These are phyloP conservation scores for Diplotaxis tenuifolia DNA, from an alignment of 345 rosid genomes.

Conservation along the genomic window DNA sequence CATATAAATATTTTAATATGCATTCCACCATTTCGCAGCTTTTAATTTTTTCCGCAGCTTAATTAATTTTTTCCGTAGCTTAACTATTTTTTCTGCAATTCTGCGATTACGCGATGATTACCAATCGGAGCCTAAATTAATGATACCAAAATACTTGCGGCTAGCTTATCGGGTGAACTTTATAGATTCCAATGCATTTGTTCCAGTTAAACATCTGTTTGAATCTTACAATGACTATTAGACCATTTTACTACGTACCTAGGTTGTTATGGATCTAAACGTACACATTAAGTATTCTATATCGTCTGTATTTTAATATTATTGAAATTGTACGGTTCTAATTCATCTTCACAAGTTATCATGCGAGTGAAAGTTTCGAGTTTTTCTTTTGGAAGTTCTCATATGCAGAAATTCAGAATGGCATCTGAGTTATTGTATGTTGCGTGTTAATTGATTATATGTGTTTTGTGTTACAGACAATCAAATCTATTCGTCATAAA, in stretches of 20 bases:
- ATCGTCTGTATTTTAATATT: neutral
- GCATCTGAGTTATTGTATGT: neutral
- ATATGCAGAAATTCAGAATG: neutral
- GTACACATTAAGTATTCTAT: neutral
- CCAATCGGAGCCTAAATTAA: too few relatives aligned
- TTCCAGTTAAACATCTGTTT: neutral
- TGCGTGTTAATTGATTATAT: constrained; percentile 1
- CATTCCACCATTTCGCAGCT: too few relatives aligned
- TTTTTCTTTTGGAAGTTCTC: neutral
- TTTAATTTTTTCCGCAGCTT: too few relatives aligned
- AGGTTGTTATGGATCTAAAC: neutral
- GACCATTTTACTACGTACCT: neutral
- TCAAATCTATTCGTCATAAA: neutral
- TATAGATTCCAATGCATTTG: neutral
- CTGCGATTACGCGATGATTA: too few relatives aligned
- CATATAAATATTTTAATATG: too few relatives aligned
- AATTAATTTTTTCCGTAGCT: too few relatives aligned
- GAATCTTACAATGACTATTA: neutral
- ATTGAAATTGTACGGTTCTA: neutral
- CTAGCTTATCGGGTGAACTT: neutral
- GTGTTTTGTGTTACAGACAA: neutral
- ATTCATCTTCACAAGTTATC: constrained; percentile 14
- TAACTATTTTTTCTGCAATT: too few relatives aligned
- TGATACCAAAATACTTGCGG: neutral
- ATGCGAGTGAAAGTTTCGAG: neutral